phyloP scores from a whole-genome alignment of 495 filamentous ascomycete genomes.

The Chaetomium cochliodes region DNA sequence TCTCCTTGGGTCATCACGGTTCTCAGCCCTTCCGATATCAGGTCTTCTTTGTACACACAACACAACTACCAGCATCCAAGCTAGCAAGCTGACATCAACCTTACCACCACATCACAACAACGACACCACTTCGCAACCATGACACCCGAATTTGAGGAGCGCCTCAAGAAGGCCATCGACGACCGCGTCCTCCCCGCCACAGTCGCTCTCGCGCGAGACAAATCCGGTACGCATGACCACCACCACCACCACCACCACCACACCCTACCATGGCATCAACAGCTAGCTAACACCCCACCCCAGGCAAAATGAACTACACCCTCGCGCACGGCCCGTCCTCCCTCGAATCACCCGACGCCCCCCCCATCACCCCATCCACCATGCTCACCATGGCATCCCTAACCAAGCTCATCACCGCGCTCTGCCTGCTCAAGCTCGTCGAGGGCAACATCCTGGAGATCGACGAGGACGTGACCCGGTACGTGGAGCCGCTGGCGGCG shows the following conservation, averaged over 20 bases:
- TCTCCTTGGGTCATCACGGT: background rate
- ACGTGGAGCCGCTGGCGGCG: constrained; percentile 34
- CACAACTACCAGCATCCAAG: background rate
- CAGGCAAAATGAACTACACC: constrained; percentile 24
- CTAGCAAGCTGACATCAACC: background rate
- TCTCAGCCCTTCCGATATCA: background rate
- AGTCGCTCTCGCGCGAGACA: constrained; percentile 20
- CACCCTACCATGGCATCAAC: background rate
- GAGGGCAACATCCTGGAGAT: constrained; percentile 27
- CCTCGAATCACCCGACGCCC: background rate
- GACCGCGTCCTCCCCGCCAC: constrained; percentile 18
- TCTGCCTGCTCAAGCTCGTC: constrained; percentile 39
- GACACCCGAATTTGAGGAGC: constrained; percentile 21
- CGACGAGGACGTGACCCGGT: constrained; percentile 22
- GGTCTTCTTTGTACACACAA: background rate
- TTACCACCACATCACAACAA: background rate
- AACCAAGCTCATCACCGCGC: constrained; percentile 42
- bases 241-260: background rate
- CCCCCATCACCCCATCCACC: constrained; percentile 1
- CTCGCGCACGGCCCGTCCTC: constrained; percentile 12
- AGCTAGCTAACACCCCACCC: background rate
- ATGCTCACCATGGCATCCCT: constrained; percentile 33
- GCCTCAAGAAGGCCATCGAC: constrained; percentile 23
- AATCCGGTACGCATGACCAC: constrained; percentile 14
- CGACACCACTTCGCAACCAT: background rate